These are phyloP conservation scores for Paecilomyces variotii DNA, from an alignment of 2,329 filamentous ascomycete genomes.

Conservation along the genomic window DNA sequence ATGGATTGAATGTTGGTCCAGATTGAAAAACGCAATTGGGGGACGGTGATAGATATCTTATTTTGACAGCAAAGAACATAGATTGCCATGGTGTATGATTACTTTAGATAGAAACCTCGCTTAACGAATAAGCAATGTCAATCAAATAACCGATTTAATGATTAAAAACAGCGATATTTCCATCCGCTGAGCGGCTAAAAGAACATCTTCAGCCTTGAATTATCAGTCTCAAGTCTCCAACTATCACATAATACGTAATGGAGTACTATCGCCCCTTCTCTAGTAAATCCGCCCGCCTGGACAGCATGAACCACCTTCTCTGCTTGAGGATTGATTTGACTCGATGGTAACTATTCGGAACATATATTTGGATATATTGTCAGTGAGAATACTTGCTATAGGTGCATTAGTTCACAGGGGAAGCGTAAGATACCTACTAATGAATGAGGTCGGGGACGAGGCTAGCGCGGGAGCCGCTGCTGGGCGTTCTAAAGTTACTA, in stretches of 20 bases:
- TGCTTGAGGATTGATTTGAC: not conserved
- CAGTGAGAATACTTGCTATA: not conserved
- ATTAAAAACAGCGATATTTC: no score
- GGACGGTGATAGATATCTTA: not conserved
- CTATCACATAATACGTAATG: not conserved
- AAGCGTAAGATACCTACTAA: no score
- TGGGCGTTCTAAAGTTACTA: conserved; percentile 1
- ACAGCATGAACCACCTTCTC: not conserved
- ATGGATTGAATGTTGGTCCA: not conserved
- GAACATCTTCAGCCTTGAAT: not conserved
- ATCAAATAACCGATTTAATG: not conserved
- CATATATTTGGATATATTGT: not conserved
- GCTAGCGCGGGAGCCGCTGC: conserved; percentile 4
- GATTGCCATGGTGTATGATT: not conserved
- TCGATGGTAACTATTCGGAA: not conserved
- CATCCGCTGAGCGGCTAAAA: not conserved
- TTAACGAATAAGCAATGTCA: not conserved
- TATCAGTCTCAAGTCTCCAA: not conserved
- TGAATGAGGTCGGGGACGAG: not conserved
- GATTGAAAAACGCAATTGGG: not conserved
- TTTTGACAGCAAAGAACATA: not conserved
- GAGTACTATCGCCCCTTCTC: no score
- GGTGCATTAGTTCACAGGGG: not conserved
- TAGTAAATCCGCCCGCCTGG: no score
- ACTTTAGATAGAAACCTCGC: not conserved